Conservation (phyloP, 2,329 filamentous ascomycete genomes). For the Apiospora koreana region DNA sequence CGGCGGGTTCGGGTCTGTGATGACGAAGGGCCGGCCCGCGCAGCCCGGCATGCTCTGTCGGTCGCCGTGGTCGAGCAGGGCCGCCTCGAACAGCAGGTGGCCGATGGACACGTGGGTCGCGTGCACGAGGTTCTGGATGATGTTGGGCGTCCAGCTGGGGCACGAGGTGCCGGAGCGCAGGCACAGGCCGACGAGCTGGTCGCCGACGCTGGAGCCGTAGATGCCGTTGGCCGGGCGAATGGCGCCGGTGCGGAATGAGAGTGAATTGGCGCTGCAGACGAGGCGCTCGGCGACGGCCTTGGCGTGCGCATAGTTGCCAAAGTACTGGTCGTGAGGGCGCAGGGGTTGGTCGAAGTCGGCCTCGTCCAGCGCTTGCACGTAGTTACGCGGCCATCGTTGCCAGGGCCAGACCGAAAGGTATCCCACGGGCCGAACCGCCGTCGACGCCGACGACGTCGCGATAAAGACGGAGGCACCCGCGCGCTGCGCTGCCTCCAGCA, state of each 20-base stretch:
- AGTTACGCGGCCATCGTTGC: constrained; percentile 37
- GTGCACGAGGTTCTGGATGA: constrained; percentile 51
- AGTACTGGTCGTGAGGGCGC: constrained; percentile 41
- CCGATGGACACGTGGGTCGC: constrained; percentile 54
- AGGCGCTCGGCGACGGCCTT: constrained; percentile 48
- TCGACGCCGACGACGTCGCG: constrained; percentile 47
- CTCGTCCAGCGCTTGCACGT: constrained; percentile 44
- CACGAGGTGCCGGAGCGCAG: constrained; percentile 36
- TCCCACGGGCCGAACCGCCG: constrained; percentile 38
- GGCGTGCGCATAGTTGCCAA: constrained; percentile 46
- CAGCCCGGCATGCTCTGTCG: constrained; percentile 29
- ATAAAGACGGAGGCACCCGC: constrained; percentile 46
- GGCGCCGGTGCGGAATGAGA: constrained; percentile 50
- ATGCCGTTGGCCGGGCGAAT: constrained; percentile 56
- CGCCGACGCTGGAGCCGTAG: constrained; percentile 43
- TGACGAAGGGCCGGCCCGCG: constrained; percentile 48
- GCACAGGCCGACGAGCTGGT: constrained; percentile 39
- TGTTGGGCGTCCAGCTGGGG: constrained; percentile 44
- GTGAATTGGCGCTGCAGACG: constrained; percentile 34
- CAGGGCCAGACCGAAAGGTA: constrained; percentile 39
- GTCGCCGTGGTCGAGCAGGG: constrained; percentile 40
- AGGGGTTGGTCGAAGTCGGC: constrained; percentile 39
- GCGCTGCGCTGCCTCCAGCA: constrained; percentile 41
- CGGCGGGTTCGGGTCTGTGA: constrained; percentile 52
- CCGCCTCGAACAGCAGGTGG: constrained; percentile 54